These are phyloP conservation scores for Deuterostichococcus epilithicus DNA, from an alignment of 139 green algal genomes.

Conservation along the genomic window DNA sequence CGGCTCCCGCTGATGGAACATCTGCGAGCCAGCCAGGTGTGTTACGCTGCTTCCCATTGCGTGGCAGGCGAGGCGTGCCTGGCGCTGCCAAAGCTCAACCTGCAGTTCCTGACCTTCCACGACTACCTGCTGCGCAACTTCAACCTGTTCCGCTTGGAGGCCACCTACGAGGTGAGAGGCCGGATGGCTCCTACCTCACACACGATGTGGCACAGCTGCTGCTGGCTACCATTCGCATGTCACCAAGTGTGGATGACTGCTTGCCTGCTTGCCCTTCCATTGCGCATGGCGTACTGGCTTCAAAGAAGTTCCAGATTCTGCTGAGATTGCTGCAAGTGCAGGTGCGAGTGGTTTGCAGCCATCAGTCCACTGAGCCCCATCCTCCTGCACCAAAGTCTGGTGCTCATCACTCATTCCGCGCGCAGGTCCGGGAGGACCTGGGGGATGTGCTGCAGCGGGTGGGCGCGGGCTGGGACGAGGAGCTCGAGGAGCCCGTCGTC, in stretches of 20 bases:
- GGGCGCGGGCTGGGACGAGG: slow-evolving; percentile 24
- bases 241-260: too few species aligned
- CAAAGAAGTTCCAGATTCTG: too few species aligned
- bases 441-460: slow-evolving; percentile 76
- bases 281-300: too few species aligned
- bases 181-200: too few species aligned
- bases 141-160: slow-evolving; percentile 94
- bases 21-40: not conserved
- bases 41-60: slow-evolving; percentile 20
- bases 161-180: slow-evolving; percentile 90
- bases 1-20: not conserved
- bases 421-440: slow-evolving; percentile 89
- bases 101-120: slow-evolving; percentile 94
- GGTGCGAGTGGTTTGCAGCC: too few species aligned
- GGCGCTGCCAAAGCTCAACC: slow-evolving; percentile 95
- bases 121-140: slow-evolving; percentile 99
- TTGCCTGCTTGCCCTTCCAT: too few species aligned
- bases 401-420: too few species aligned
- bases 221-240: too few species aligned
- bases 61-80: slow-evolving; percentile 72
- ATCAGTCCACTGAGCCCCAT: too few species aligned
- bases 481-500: slow-evolving; percentile 37
- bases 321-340: too few species aligned
- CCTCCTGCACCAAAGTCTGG: too few species aligned
- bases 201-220: too few species aligned